Evolutionary conservation across 139 green algal species (phyloP), one percentile per base, ranked within the genome.

Genomic region (Picochlorum sp.): DNA sequence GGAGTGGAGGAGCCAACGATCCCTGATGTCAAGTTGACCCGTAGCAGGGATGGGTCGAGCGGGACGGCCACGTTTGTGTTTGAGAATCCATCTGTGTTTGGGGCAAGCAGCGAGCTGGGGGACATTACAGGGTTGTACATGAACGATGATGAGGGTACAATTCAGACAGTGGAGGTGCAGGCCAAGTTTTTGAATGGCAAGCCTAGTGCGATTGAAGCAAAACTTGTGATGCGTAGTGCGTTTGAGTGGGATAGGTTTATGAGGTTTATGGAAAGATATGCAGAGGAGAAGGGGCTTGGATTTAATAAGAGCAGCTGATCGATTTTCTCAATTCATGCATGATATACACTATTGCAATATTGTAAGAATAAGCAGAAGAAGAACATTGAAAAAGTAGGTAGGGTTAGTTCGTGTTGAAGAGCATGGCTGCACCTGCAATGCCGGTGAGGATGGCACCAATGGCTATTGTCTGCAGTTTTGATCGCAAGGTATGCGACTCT

Each of bases 111-210:
- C 23, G 88, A 96, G 57, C 70, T 88, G 57, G 90, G 90, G 3
- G 90, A 97, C 23, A 97, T 97, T 68, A 97, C 91, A 11, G 92
- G 93, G 6, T 74, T 99, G 55, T 99, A 95, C 79, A 83, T 99
- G 81, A 73, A 87, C 30, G 94, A 99, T 64, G 90, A 97, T 32
- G 94, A 99, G 76, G 87, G 89, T 73, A 69, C 44, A 4, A 68
- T 97, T 24, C 66, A 70, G 15, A 96, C 93, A 9, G 90, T 95
- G 20, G 94, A 99, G 28, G 94, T 99, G 18, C 59, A 91, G 66
- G 92, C 92, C 23, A 97, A 95, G 70, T 99, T 99, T 69, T 71
- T 98, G 6, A 98, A 99, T 70, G 94, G 90, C 57, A 96, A 96
- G 79, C 89, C 89, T 7, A 79, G 81, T 47, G 58, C 67, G 9